Conservation (phyloP, 1,284 basidiomycete species). For the Cystobasidium pallidum region DNA sequence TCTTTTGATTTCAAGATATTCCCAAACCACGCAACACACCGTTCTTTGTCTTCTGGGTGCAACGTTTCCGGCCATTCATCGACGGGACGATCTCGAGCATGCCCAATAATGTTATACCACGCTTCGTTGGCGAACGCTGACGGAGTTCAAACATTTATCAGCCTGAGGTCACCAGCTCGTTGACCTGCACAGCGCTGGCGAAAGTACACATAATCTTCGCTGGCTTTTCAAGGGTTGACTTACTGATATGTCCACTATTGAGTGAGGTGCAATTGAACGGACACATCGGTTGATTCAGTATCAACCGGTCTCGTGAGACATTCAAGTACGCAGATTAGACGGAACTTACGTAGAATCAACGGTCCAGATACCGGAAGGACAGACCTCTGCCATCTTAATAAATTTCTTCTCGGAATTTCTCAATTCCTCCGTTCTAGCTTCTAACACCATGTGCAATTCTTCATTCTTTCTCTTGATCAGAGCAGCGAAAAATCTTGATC, state of each 20-base stretch:
- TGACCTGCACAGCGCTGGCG: too few relatives aligned
- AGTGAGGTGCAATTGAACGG: background rate
- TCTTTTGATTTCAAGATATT: background rate
- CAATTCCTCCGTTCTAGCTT: conserved; percentile 50
- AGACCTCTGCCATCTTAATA: conserved; percentile 48
- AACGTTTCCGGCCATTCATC: conserved; percentile 45
- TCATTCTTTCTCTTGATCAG: conserved; percentile 51
- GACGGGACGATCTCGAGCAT: conserved; percentile 32
- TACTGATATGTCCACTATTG: background rate
- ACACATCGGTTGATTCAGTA: too few relatives aligned
- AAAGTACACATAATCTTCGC: too few relatives aligned
- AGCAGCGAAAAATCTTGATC: conserved; percentile 49
- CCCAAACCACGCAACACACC: conserved; percentile 10
- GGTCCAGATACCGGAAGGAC: conserved; percentile 51
- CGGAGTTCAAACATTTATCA: background rate
- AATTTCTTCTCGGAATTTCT: conserved; percentile 49
- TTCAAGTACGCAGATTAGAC: background rate
- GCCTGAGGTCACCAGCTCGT: background rate
- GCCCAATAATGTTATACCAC: conserved; percentile 46
- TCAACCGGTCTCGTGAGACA: too few relatives aligned
- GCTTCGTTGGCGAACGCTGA: conserved; percentile 49
- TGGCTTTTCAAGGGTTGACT: background rate
- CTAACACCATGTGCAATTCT: conserved; percentile 48
- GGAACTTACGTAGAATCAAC: conserved; percentile 26
- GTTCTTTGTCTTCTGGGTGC: conserved; percentile 47